These are phyloP conservation scores for Cladosporium sp. DNA, from an alignment of 2,329 filamentous ascomycete genomes.

Conservation along the genomic window DNA sequence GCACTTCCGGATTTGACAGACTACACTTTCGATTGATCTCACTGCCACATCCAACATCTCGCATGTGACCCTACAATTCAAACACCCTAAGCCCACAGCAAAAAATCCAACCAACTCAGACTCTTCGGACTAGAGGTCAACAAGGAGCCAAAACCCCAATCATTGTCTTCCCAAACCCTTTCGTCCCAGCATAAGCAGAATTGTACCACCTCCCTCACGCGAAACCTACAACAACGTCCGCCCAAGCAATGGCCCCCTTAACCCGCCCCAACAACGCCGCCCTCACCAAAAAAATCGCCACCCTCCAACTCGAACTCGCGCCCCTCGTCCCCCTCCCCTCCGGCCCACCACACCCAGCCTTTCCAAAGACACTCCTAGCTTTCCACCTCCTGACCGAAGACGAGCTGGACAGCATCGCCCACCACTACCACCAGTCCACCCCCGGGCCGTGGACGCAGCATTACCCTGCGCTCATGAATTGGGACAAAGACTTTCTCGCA, in stretches of 20 bases:
- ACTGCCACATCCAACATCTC: background rate
- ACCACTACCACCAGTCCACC: conserved; percentile 68
- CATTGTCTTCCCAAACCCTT: too few species aligned
- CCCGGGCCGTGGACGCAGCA: conserved; percentile 51
- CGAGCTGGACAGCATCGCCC: conserved; percentile 65
- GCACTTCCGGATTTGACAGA: background rate
- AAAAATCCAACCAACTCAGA: too few species aligned
- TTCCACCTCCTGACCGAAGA: conserved; percentile 70
- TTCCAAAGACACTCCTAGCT: conserved; percentile 62
- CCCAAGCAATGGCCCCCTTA: conserved; percentile 26
- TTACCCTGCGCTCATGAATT: conserved; percentile 67
- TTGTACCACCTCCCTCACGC: too few species aligned
- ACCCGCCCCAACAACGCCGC: conserved; percentile 30
- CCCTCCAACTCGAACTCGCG: conserved; percentile 62
- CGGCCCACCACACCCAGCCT: conserved; percentile 61
- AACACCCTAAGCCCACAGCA: too few species aligned
- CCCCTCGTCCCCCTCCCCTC: conserved; percentile 57
- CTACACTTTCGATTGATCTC: background rate
- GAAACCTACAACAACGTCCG: background rate
- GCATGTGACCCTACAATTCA: too few species aligned
- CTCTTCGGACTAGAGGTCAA: too few species aligned
- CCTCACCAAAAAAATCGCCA: conserved; percentile 58
- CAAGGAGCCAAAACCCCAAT: too few species aligned
- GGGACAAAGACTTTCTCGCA: conserved; percentile 45
- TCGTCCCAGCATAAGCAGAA: too few species aligned